Base-by-base conservation (phyloP, 495 filamentous ascomycete species). In the Cladorrhinum samala region DNA sequence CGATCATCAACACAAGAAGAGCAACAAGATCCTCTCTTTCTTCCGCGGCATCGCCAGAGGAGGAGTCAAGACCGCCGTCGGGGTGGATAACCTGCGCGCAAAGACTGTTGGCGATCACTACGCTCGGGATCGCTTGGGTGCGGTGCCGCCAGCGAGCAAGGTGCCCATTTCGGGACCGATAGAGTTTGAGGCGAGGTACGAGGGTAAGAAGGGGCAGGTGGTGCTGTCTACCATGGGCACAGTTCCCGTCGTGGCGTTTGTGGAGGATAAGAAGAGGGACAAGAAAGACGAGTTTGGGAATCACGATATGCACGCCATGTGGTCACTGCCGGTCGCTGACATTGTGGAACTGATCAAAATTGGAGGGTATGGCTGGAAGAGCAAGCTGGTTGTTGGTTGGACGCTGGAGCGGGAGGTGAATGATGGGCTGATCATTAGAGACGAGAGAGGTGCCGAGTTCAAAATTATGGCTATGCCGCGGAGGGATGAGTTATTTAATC, bases 351-450 rank as follows among this genome's bases (percentile, higher is more conserved):
- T 96, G 47, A 85, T 83, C 68, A 95, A 95, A 72, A 73, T 89
- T 2, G 90, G 89, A 9, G 89, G 90, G 0, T 74, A 91, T 53
- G 91, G 90, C 1, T 95, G 89, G 89, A 95, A 95, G 71, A 82
- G 83, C 8, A 93, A 90, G 70, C 65, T 93, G 23, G 81, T 91
- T 23, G 83, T 92, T n/a, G 88, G 86, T 9, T 89, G 88, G 87
- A 82, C 85, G 2, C 75, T 87, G 50, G 84, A 83, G 2, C 77
- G 84, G 53, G 85, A 92, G 65, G 82, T 92, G 38, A 81, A 83
- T 0, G 89, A 92, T 76, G 89, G 89, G 9, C 53, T 95, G 61
- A 75, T 90, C 57, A 81, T 94, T 61, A 63, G 71, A 16, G 82
- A 83, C 41, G 74, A 70, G 49, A 62, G 66, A 4, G 82, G 81